Base-by-base conservation (phyloP, 495 filamentous ascomycete genomes). In the Podospora fimiseda region DNA sequence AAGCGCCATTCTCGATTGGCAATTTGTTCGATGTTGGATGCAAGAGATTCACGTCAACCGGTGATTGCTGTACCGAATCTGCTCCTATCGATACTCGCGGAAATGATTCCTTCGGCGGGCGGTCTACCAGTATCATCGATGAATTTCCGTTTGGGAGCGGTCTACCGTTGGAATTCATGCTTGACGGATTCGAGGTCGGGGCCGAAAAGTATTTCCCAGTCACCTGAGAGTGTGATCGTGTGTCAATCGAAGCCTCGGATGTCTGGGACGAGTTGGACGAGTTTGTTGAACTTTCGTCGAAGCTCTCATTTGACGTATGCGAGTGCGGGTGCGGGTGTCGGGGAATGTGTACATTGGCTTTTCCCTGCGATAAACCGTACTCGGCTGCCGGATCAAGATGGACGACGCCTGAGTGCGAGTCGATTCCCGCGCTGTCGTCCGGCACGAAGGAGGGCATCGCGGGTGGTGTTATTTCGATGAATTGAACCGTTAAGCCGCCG, bases 391-490 rank as follows among this genome's bases (percentile, higher is more conserved):
- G 54, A 49, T 64, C 53, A 37, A 70, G 63, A 41, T 70, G 65
- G 43, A 70, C 59, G 37, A 68, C 48, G 43, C 63, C 63, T 40
- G 58, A 60, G 55, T 70, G 68, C 48, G 70, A 66, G 58, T 74
- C 74, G 55, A 74, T 70, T 52, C 68, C 68, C 55, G 69, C 69
- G 59, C 67, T 70, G 50, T 76, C 70, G 66, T 78, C 77, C 56
- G 74, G 67, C 65, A 81, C 43, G 65, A 81, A 78, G 52, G 78
- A 79, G 68, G 80, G 80, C 80, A 84, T 84, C 62, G 75, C 67
- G 57, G 50, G 57, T 42, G 43, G 16, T 30, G 48, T n/a, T n/a
- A n/a, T n/a, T n/a, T n/a, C n/a, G 48, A 59, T 53, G 52, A 33
- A 50, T 45, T 33, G 27, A 33, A 6, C 5, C 27, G 27, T 33